A percentile compares a stretch with the other conserved stretches of the same genome.
Conservation (phyloP, 768 basidiomycete genomes). For the Leccinum sublutescens region DNA sequence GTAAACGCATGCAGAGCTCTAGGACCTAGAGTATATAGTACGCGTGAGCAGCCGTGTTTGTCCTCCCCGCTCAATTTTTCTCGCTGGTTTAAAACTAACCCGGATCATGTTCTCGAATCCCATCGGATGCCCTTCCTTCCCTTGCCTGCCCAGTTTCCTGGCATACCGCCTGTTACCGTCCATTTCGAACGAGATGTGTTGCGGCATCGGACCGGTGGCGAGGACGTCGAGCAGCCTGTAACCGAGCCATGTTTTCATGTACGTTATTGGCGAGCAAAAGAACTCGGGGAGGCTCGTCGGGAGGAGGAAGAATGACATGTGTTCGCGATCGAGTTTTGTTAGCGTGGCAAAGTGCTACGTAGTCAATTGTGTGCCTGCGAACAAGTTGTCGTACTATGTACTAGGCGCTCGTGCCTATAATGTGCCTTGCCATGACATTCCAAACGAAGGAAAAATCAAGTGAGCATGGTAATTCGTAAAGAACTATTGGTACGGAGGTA, state of each 20-base stretch:
- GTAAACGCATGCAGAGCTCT: slow-evolving; percentile 79
- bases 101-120: slow-evolving; percentile 79
- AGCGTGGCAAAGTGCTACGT: neutral
- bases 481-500: too few species aligned
- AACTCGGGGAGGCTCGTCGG: slow-evolving; percentile 8
- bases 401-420: too few species aligned
- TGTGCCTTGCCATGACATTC: too few species aligned
- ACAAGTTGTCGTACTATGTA: too few species aligned
- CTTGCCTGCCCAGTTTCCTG: slow-evolving; percentile 57
- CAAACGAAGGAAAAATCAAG: too few species aligned
- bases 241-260: slow-evolving; percentile 23
- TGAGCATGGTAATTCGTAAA: too few species aligned
- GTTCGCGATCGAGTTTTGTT: neutral
- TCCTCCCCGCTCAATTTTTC: too few species aligned
- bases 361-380: too few species aligned
- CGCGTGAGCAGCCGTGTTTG: neutral
- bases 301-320: slow-evolving; percentile 1
- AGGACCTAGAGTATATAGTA: slow-evolving; percentile 55
- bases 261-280: slow-evolving; percentile 10
- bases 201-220: slow-evolving; percentile 79
- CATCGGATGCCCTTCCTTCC: slow-evolving; percentile 76
- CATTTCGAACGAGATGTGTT: slow-evolving; percentile 94
- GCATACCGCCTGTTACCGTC: slow-evolving; percentile 96
- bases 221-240: slow-evolving; percentile 64
- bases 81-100: slow-evolving; percentile 45